A percentile compares a stretch with the other conserved stretches of the same genome.
Evolutionary conservation across 2,329 filamentous ascomycete species (phyloP).

Genomic region (Aplosporella prunicola): DNA sequence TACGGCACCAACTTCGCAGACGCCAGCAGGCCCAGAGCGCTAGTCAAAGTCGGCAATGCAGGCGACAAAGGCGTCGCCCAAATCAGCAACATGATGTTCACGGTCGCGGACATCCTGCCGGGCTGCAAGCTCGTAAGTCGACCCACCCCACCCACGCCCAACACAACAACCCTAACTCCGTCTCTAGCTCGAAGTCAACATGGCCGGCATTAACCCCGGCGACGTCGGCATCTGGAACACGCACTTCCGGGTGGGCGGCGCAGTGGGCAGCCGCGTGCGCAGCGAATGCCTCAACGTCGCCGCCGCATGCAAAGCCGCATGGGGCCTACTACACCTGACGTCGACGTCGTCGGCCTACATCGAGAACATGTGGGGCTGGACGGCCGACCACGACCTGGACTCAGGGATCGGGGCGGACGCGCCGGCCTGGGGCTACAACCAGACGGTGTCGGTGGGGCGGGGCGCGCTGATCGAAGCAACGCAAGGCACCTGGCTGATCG

Average conservation of each 20-base stretch:
- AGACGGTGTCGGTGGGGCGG: conserved; percentile 38
- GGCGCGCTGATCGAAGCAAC: conserved; percentile 40
- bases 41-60: conserved; percentile 15
- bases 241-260: conserved; percentile 28
- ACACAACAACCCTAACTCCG: conserved; percentile 45
- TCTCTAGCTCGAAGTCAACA: conserved; percentile 42
- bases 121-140: conserved; percentile 31
- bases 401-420: too few relatives aligned
- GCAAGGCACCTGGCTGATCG: conserved; percentile 45
- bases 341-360: conserved; percentile 40
- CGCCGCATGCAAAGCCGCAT: conserved; percentile 22
- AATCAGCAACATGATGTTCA: conserved; percentile 18
- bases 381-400: conserved; percentile 45
- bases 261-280: conserved; percentile 20
- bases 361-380: conserved; percentile 48
- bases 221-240: conserved; percentile 38
- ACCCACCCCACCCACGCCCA: conserved; percentile 40
- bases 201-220: conserved; percentile 31
- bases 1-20: conserved; percentile 14
- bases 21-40: conserved; percentile 12
- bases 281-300: conserved; percentile 24
- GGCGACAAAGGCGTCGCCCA: conserved; percentile 16
- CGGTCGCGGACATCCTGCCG: conserved; percentile 9
- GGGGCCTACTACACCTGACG: conserved; percentile 40
- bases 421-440: conserved; percentile 18